Percentiles rank a stretch among this genome's conserved stretches.
Evolutionary conservation across 2,329 filamentous ascomycete species (phyloP).

Genomic region (Neurospora sp.): DNA sequence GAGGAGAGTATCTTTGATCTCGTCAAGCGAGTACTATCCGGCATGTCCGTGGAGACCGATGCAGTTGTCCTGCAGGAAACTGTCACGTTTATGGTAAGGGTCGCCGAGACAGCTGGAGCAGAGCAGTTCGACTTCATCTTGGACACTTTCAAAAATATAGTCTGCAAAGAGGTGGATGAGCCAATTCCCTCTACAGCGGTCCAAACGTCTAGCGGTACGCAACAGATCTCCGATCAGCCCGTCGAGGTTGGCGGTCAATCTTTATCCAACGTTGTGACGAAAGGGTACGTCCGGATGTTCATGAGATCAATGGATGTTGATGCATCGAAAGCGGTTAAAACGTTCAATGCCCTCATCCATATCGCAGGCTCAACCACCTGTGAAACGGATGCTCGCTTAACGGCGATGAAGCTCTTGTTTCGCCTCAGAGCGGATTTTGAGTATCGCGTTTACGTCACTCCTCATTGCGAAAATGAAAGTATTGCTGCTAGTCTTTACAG

Average conservation of each 20-base stretch:
- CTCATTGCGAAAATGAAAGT: constrained; percentile 60
- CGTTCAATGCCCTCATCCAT: constrained; percentile 53
- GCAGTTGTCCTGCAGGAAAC: constrained; percentile 53
- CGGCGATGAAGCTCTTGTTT: constrained; percentile 69
- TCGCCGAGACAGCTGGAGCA: constrained; percentile 50
- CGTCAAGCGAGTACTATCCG: constrained; percentile 50
- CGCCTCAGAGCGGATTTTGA: constrained; percentile 75
- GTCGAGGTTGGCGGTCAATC: constrained; percentile 32
- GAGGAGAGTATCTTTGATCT: constrained; percentile 47
- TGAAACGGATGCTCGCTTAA: constrained; percentile 60
- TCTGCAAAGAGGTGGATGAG: constrained; percentile 37
- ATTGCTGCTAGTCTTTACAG: constrained; percentile 65
- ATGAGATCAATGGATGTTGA: constrained; percentile 60
- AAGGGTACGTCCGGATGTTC: constrained; percentile 66
- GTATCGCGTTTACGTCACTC: constrained; percentile 62
- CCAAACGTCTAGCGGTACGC: constrained; percentile 13
- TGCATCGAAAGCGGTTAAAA: constrained; percentile 49
- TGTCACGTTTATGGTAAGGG: constrained; percentile 52
- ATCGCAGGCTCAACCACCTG: constrained; percentile 51
- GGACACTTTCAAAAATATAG: constrained; percentile 39
- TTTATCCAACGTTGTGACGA: constrained; percentile 59
- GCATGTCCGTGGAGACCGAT: constrained; percentile 54
- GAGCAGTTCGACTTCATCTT: constrained; percentile 50
- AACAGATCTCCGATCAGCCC: constrained; percentile 17
- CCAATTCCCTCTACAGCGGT: constrained; percentile 25